Percentiles rank a stretch among this genome's conserved stretches.
These are phyloP conservation scores for Durusdinium trenchii DNA, from an alignment of 73 alveolate genomes.

Conservation along the genomic window DNA sequence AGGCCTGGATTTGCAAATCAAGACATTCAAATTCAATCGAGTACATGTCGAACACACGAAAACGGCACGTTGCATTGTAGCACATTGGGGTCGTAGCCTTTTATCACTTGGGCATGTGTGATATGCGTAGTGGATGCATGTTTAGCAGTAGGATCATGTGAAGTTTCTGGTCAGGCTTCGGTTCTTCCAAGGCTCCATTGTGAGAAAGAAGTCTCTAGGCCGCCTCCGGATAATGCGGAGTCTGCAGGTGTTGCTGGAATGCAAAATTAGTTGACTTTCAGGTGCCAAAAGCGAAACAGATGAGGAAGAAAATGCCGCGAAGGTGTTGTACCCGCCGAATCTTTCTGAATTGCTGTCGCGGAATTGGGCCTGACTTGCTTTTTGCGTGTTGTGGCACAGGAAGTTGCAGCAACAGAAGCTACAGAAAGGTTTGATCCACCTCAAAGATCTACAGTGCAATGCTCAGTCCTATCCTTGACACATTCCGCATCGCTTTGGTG, in stretches of 20 bases:
- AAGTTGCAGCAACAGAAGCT: no score
- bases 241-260: neutral
- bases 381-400: no score
- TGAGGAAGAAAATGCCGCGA: constrained; percentile 19
- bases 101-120: neutral
- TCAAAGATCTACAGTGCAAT: no score
- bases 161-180: constrained; percentile 45
- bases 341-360: no score
- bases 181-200: constrained; percentile 88
- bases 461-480: no score
- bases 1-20: constrained; percentile 40
- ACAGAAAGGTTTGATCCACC: no score
- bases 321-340: neutral
- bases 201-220: constrained; percentile 89
- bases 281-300: constrained; percentile 40
- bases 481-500: no score
- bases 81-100: neutral
- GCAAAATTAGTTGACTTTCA: no score
- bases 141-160: neutral
- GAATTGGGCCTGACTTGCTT: no score
- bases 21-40: neutral
- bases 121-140: neutral
- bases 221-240: no score
- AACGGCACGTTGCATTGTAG: neutral
- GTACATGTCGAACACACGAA: neutral